phyloP scores from a whole-genome alignment of 306 rosid species.

The Vigna radiata region DNA sequence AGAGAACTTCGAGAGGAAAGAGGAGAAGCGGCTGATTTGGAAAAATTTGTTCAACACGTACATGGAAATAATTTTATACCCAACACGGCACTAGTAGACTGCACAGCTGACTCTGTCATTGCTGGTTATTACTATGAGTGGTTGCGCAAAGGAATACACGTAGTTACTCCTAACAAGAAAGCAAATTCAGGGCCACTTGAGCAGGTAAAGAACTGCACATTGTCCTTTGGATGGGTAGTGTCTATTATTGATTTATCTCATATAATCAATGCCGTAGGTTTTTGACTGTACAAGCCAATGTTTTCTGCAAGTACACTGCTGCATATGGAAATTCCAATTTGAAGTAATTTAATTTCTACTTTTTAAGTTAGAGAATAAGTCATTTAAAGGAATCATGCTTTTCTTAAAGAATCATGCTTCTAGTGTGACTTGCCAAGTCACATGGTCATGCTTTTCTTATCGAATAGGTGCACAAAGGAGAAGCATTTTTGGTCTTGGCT shows the following conservation, averaged over 20 bases:
- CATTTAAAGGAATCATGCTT: not conserved
- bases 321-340: conserved; percentile 33
- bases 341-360: not conserved
- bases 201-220: conserved; percentile 63
- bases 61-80: conserved; percentile 97
- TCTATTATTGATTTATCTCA: conserved; percentile 25
- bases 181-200: conserved; percentile 98
- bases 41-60: conserved; percentile 78
- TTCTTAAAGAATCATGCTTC: no score
- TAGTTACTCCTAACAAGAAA: conserved; percentile 94
- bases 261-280: not conserved
- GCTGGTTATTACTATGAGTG: conserved; percentile 89
- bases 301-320: conserved; percentile 25
- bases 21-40: conserved; percentile 78
- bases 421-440: no score
- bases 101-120: conserved; percentile 87
- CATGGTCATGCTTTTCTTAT: no score
- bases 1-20: conserved; percentile 68
- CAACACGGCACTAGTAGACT: conserved; percentile 88
- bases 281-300: not conserved
- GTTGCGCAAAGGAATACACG: conserved; percentile 94
- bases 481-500: no score
- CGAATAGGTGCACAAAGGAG: no score
- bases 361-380: not conserved
- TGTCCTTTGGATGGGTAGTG: conserved; percentile 34